These are phyloP conservation scores for Striga hermonthica DNA, from an alignment of 305 asterid species.

Conservation along the genomic window DNA sequence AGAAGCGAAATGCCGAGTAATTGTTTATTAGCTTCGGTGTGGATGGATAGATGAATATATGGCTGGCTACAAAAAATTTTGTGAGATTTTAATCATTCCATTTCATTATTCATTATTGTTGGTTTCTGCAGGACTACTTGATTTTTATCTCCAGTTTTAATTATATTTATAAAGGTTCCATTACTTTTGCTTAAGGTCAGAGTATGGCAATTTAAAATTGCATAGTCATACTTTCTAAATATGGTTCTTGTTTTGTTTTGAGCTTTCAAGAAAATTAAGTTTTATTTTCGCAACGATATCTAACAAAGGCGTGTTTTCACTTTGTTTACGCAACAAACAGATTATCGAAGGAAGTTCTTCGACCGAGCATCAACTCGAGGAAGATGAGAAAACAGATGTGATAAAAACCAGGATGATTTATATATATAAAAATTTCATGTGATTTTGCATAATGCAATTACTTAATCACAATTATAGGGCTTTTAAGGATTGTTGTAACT, in stretches of 20 bases:
- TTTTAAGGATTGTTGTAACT: not conserved
- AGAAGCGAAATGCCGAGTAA: no score
- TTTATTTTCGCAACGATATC: not conserved
- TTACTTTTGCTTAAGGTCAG: no score
- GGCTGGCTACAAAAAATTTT: not conserved
- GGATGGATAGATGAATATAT: no score
- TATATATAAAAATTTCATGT: no score
- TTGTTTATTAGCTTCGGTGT: no score
- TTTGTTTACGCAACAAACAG: conserved; percentile 34
- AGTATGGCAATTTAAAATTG: no score
- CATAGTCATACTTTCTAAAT: not conserved
- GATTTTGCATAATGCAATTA: no score
- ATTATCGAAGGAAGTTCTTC: conserved; percentile 34
- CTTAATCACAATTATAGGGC: no score
- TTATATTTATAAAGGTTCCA: no score
- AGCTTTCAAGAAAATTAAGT: no score
- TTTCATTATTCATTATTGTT: not conserved
- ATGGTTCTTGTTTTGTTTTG: no score
- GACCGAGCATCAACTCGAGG: conserved; percentile 27
- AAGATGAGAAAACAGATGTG: conserved; percentile 40
- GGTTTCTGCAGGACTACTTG: not conserved
- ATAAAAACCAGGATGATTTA: not conserved
- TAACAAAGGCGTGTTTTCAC: not conserved
- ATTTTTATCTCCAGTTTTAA: not conserved
- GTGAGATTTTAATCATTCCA: not conserved